These are phyloP conservation scores for Fusarium citri DNA, from an alignment of 2,329 filamentous ascomycete species.

Conservation along the genomic window DNA sequence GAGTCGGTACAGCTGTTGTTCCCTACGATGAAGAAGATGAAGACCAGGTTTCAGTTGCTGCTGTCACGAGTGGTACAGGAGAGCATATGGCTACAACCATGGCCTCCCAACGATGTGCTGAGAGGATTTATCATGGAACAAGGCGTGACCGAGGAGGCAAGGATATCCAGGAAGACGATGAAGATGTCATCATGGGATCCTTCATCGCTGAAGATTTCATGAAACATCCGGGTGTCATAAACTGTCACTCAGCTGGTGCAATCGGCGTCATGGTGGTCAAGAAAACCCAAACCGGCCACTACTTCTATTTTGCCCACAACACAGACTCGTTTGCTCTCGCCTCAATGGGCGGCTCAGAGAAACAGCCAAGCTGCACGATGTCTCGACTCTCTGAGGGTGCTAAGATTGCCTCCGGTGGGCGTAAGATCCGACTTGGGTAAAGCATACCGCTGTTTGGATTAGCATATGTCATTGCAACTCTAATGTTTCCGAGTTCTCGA, in stretches of 20 bases:
- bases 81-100: conserved; percentile 98
- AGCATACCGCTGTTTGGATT: neutral
- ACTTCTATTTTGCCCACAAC: conserved; percentile 95
- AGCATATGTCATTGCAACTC: neutral
- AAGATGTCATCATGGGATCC: conserved; percentile 77
- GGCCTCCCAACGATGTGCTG: conserved; percentile 87
- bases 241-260: conserved; percentile 84
- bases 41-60: conserved; percentile 77
- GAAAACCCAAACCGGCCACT: conserved; percentile 79
- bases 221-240: conserved; percentile 84
- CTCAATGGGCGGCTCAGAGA: conserved; percentile 85
- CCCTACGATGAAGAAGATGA: conserved; percentile 78
- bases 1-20: conserved; percentile 90
- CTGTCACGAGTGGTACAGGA: conserved; percentile 92
- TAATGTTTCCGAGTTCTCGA: neutral
- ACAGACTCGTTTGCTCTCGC: conserved; percentile 90
- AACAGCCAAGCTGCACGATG: conserved; percentile 84
- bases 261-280: conserved; percentile 94
- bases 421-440: conserved; percentile 57
- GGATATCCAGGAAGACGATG: conserved; percentile 77
- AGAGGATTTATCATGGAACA: conserved; percentile 80
- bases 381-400: conserved; percentile 73
- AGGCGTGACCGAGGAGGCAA: conserved; percentile 69
- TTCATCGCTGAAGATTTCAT: conserved; percentile 94
- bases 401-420: conserved; percentile 66